Evolutionary conservation across 306 rosid species (phyloP).

Genomic region (Corylus americana): DNA sequence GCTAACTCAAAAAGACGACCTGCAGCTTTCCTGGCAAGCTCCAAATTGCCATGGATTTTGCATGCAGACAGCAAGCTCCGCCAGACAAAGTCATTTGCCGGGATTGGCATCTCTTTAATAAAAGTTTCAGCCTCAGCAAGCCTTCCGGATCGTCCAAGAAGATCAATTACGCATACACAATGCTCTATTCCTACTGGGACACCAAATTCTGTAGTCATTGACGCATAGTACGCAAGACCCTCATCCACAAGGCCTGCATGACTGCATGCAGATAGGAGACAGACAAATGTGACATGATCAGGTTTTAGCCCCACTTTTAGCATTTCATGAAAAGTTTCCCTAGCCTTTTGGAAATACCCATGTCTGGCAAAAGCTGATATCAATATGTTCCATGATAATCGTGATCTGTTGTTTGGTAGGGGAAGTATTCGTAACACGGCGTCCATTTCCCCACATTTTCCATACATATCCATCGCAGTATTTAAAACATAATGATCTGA

Average conservation of each 20-base stretch:
- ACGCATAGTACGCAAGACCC: slow-evolving; percentile 71
- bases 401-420: slow-evolving; percentile 49
- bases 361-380: slow-evolving; percentile 85
- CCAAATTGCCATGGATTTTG: slow-evolving; percentile 73
- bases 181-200: slow-evolving; percentile 74
- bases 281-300: slow-evolving; percentile 87
- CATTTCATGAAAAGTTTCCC: slow-evolving; percentile 77
- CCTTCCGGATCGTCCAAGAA: slow-evolving; percentile 92
- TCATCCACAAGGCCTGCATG: slow-evolving; percentile 91
- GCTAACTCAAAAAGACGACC: slow-evolving; percentile 64
- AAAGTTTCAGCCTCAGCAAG: slow-evolving; percentile 77
- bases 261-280: slow-evolving; percentile 88
- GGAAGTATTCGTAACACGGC: slow-evolving; percentile 70
- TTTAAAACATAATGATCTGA: slow-evolving; percentile 65
- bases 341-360: slow-evolving; percentile 67
- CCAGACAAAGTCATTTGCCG: slow-evolving; percentile 78
- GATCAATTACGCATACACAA: slow-evolving; percentile 87
- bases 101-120: slow-evolving; percentile 59
- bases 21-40: slow-evolving; percentile 73
- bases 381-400: slow-evolving; percentile 83
- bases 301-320: slow-evolving; percentile 62
- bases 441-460: slow-evolving; percentile 85
- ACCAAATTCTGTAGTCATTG: slow-evolving; percentile 62
- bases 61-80: slow-evolving; percentile 85
- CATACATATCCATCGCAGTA: slow-evolving; percentile 94